These are phyloP conservation scores for Ochetophila trinervis DNA, from an alignment of 306 rosid genomes.

Conservation along the genomic window DNA sequence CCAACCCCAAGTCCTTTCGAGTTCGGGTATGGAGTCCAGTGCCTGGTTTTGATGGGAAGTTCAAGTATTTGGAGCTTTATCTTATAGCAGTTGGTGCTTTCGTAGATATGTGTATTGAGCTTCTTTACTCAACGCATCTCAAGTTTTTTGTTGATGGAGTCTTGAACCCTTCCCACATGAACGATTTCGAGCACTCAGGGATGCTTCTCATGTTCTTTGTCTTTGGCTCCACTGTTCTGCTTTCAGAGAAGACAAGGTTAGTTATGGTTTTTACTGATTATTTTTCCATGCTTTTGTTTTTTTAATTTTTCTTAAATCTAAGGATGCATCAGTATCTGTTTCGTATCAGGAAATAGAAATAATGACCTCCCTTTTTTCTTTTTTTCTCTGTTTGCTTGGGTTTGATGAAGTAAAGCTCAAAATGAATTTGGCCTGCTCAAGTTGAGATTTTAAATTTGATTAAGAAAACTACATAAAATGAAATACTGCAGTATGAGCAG, in stretches of 20 bases:
- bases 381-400: background rate
- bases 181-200: slow-evolving; percentile 90
- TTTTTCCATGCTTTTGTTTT: slow-evolving; percentile 5
- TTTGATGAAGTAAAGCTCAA: background rate
- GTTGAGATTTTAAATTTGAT: background rate
- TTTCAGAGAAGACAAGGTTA: slow-evolving; percentile 74
- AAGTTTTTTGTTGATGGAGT: slow-evolving; percentile 67
- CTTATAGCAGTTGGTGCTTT: slow-evolving; percentile 67
- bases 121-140: slow-evolving; percentile 89
- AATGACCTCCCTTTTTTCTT: background rate
- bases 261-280: slow-evolving; percentile 7
- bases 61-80: slow-evolving; percentile 81
- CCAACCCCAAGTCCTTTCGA: slow-evolving; percentile 48
- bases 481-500: too few species aligned
- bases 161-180: slow-evolving; percentile 86
- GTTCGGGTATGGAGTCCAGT: slow-evolving; percentile 81
- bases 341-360: background rate
- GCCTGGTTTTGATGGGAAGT: slow-evolving; percentile 74
- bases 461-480: background rate
- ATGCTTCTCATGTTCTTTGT: slow-evolving; percentile 97
- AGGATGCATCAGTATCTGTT: background rate
- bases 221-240: slow-evolving; percentile 61
- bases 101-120: slow-evolving; percentile 85
- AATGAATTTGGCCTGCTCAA: background rate
- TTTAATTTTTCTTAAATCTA: background rate